Conservation (phyloP, 441 rosid genomes). For the Biscutella laevigata region DNA sequence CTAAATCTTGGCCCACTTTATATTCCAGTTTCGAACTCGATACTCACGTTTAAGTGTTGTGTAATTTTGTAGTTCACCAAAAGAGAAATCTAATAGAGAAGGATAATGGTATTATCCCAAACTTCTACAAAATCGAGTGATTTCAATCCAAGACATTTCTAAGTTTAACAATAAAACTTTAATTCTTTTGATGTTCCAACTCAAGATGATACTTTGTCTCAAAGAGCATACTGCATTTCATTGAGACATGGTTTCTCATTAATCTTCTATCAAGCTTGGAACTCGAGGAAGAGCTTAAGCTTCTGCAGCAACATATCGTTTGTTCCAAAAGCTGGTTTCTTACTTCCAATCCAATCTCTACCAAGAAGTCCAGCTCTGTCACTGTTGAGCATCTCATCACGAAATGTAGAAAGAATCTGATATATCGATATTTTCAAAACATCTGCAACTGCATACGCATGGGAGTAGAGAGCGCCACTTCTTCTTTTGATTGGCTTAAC, state of each 20-base stretch:
- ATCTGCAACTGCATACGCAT: constrained; percentile 68
- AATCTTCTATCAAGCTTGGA: constrained; percentile 33
- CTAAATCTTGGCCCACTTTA: constrained; percentile 14
- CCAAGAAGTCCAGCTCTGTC: constrained; percentile 61
- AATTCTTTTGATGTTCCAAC: background rate
- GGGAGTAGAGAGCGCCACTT: constrained; percentile 39
- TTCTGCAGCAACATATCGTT: constrained; percentile 57
- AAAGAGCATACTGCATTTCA: background rate
- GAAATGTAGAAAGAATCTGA: constrained; percentile 55
- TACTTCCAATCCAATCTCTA: constrained; percentile 56
- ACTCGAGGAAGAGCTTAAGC: constrained; percentile 62
- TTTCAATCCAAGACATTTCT: constrained; percentile 5
- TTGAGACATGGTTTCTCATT: background rate
- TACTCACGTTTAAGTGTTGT: background rate
- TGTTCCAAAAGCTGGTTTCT: constrained; percentile 56
- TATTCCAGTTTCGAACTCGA: background rate
- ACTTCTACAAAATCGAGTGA: constrained; percentile 17
- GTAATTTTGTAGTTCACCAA: background rate
- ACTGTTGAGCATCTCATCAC: constrained; percentile 59
- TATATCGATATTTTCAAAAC: constrained; percentile 66
- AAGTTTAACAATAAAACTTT: background rate
- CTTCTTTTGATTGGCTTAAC: constrained; percentile 42
- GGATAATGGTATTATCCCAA: background rate
- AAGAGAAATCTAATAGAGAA: background rate
- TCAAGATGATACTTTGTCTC: background rate